These are phyloP conservation scores for Dalbergia cochinchinensis DNA, from an alignment of 306 rosid genomes.

Conservation along the genomic window DNA sequence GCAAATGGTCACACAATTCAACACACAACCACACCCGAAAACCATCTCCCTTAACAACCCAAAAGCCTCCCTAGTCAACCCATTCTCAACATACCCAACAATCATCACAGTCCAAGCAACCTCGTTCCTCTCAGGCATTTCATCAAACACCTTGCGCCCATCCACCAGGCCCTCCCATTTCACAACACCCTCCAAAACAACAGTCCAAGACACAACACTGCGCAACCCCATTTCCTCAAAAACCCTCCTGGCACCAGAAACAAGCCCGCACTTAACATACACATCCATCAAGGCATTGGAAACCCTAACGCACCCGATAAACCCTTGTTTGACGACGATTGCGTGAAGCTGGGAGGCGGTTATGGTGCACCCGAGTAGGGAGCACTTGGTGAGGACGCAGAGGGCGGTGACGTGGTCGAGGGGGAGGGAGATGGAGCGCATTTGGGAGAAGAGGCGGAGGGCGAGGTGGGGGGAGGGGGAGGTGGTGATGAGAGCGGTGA, in stretches of 20 bases:
- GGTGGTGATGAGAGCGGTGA: constrained; percentile 69
- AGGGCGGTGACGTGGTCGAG: constrained; percentile 63
- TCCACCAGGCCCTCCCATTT: constrained; percentile 66
- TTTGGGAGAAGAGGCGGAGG: constrained; percentile 56
- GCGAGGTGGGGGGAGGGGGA: constrained; percentile 49
- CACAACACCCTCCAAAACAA: constrained; percentile 69
- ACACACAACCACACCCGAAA: constrained; percentile 53
- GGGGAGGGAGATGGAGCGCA: constrained; percentile 50
- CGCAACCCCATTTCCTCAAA: constrained; percentile 61
- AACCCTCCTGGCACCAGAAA: constrained; percentile 61
- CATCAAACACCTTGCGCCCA: constrained; percentile 70
- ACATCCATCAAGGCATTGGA: constrained; percentile 75
- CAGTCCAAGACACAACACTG: constrained; percentile 84
- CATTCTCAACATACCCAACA: constrained; percentile 64
- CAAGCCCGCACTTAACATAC: constrained; percentile 69
- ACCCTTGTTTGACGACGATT: constrained; percentile 56
- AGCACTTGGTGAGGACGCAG: constrained; percentile 59
- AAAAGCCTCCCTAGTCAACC: constrained; percentile 58
- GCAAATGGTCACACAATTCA: constrained; percentile 68
- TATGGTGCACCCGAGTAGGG: constrained; percentile 53
- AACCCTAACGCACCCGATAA: constrained; percentile 48
- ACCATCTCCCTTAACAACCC: constrained; percentile 63
- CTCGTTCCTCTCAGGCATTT: constrained; percentile 78
- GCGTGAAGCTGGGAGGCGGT: constrained; percentile 62
- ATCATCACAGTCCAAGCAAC: constrained; percentile 85